Percentiles rank a stretch among this genome's conserved stretches.
Conservation (phyloP, 345 rosid species). For the Acer saccharum region DNA sequence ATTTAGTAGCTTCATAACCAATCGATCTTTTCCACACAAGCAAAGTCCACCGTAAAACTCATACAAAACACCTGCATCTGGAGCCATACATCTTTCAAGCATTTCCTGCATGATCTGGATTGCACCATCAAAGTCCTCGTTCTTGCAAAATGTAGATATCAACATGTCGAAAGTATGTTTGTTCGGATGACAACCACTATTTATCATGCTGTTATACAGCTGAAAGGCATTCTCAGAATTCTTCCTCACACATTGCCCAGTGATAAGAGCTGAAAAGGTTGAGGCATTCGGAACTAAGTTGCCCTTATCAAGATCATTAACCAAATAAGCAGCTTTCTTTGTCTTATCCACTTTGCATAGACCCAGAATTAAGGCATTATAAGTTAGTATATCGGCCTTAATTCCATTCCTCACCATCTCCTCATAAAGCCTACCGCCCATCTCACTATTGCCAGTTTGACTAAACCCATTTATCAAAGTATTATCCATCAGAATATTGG, state of each 20-base stretch:
- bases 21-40: slow-evolving; percentile 49
- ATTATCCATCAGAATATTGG: slow-evolving; percentile 68
- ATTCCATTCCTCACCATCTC: slow-evolving; percentile 42
- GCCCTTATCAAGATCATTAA: slow-evolving; percentile 71
- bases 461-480: slow-evolving; percentile 74
- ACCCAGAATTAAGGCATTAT: slow-evolving; percentile 78
- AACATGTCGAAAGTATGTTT: slow-evolving; percentile 49
- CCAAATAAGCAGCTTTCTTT: slow-evolving; percentile 78
- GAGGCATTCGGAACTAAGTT: slow-evolving; percentile 73
- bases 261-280: slow-evolving; percentile 75
- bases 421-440: slow-evolving; percentile 60
- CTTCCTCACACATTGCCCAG: slow-evolving; percentile 72
- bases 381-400: slow-evolving; percentile 69
- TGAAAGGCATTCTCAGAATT: slow-evolving; percentile 70
- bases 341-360: slow-evolving; percentile 88
- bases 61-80: slow-evolving; percentile 36
- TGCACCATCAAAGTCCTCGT: slow-evolving; percentile 73
- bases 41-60: slow-evolving; percentile 52
- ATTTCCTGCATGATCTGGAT: slow-evolving; percentile 58
- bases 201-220: slow-evolving; percentile 57
- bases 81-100: slow-evolving; percentile 49
- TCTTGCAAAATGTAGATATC: slow-evolving; percentile 51
- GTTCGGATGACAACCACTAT: slow-evolving; percentile 66
- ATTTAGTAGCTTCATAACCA: slow-evolving; percentile 40
- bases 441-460: slow-evolving; percentile 51